Percentiles rank a stretch among this genome's conserved stretches.
phyloP scores from a whole-genome alignment of 2,329 filamentous ascomycete genomes.

The Apiospora aurea region DNA sequence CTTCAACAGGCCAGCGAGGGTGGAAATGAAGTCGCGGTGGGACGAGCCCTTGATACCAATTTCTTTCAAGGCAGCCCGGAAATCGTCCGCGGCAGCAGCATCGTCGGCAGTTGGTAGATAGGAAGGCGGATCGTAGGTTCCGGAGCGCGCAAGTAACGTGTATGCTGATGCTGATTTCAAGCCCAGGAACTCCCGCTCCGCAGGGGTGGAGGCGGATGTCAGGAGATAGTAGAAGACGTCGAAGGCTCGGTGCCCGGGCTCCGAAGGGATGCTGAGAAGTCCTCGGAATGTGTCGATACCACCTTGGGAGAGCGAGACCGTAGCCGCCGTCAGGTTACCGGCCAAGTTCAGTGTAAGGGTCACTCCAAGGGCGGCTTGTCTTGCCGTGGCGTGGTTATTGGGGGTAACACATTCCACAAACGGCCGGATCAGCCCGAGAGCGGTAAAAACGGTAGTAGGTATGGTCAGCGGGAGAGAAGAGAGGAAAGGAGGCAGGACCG shows the following conservation, averaged over 20 bases:
- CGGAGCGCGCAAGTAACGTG: constrained; percentile 78
- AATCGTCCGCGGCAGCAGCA: constrained; percentile 90
- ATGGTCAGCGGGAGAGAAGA: constrained; percentile 80
- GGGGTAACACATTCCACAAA: constrained; percentile 90
- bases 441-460: constrained; percentile 77
- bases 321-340: constrained; percentile 79
- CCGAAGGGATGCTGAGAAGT: constrained; percentile 78
- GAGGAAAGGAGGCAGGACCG: constrained; percentile 81
- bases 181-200: constrained; percentile 87
- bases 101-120: constrained; percentile 95
- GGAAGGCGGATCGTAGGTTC: constrained; percentile 83
- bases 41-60: constrained; percentile 92
- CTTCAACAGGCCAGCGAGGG: constrained; percentile 85
- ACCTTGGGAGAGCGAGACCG: constrained; percentile 80
- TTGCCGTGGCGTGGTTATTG: constrained; percentile 82
- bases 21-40: constrained; percentile 84
- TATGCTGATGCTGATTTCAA: constrained; percentile 82
- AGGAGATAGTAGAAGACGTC: constrained; percentile 98
- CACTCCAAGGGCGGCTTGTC: constrained; percentile 81
- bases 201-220: constrained; percentile 86
- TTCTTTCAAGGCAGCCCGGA: constrained; percentile 82
- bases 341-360: constrained; percentile 82
- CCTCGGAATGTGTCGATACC: constrained; percentile 87
- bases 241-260: constrained; percentile 88
- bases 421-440: constrained; percentile 81